Conservation (phyloP, 1,284 basidiomycete species). For the Tilletia indica region DNA sequence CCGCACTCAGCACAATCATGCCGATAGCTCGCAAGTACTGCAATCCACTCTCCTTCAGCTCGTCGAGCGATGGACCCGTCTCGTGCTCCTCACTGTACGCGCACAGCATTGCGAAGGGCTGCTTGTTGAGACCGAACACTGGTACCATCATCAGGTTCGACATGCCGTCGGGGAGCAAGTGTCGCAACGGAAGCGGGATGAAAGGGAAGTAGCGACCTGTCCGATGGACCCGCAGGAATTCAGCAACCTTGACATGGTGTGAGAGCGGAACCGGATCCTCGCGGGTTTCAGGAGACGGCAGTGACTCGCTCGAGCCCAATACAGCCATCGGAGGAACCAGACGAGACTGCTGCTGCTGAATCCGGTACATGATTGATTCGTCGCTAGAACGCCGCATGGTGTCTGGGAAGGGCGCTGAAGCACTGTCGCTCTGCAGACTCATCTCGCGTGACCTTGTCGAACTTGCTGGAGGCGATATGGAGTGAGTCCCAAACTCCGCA, state of each 20-base stretch:
- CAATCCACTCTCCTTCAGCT: slow-evolving; percentile 69
- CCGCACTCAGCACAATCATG: slow-evolving; percentile 89
- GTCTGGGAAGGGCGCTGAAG: background rate
- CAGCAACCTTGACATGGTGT: slow-evolving; percentile 45
- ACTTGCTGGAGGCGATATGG: background rate
- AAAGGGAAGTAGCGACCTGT: slow-evolving; percentile 43
- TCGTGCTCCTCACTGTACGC: slow-evolving; percentile 76
- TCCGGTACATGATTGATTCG: background rate
- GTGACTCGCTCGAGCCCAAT: slow-evolving; percentile 43
- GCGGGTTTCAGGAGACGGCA: slow-evolving; percentile 30
- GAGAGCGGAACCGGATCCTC: slow-evolving; percentile 41
- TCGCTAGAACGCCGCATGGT: background rate
- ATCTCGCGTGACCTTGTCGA: background rate
- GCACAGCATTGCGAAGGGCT: slow-evolving; percentile 83
- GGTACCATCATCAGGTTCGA: slow-evolving; percentile 62
- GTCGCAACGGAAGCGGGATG: slow-evolving; percentile 42
- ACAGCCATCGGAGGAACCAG: slow-evolving; percentile 48
- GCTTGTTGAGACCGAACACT: slow-evolving; percentile 88
- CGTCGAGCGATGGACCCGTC: slow-evolving; percentile 78
- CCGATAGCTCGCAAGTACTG: slow-evolving; percentile 85
- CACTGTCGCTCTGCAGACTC: background rate
- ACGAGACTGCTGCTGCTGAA: slow-evolving; percentile 22
- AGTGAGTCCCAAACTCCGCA: slow-evolving; percentile 14
- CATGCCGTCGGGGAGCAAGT: slow-evolving; percentile 41
- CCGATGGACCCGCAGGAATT: slow-evolving; percentile 43